These are phyloP conservation scores for Syncephalastrum monosporum DNA, from an alignment of 371 early-diverging fungal species.

Conservation along the genomic window DNA sequence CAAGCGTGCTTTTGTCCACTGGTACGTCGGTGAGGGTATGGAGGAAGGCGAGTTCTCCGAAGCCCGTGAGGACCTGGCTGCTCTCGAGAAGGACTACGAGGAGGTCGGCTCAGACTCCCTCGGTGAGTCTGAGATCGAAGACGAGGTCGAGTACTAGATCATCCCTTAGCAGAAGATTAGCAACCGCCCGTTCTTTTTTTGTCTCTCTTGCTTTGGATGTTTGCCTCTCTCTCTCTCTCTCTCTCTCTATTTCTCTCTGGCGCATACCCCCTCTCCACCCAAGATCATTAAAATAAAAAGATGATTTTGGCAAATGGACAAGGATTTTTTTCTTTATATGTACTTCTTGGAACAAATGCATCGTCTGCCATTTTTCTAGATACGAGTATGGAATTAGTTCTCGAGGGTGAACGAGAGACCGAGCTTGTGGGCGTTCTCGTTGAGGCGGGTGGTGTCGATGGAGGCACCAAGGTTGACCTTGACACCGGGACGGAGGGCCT, in stretches of 20 bases:
- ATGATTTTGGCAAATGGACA: too few species aligned
- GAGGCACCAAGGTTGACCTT: slow-evolving; percentile 91
- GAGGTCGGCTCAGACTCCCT: slow-evolving; percentile 90
- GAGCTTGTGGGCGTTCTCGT: slow-evolving; percentile 95
- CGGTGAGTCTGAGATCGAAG: slow-evolving; percentile 50
- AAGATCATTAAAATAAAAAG: too few species aligned
- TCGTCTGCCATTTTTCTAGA: too few species aligned
- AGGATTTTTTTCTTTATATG: too few species aligned
- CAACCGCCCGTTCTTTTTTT: neutral
- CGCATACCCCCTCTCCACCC: too few species aligned
- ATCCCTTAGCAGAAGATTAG: too few species aligned
- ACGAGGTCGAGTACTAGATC: slow-evolving; percentile 32
- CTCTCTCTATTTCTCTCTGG: neutral
- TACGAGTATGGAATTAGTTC: slow-evolving; percentile 46
- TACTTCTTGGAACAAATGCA: too few species aligned
- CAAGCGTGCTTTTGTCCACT: slow-evolving; percentile 97
- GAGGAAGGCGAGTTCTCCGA: slow-evolving; percentile 88
- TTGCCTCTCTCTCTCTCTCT: neutral
- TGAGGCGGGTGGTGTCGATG: slow-evolving; percentile 88
- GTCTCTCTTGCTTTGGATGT: neutral
- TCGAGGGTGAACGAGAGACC: slow-evolving; percentile 89
- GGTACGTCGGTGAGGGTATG: slow-evolving; percentile 98
- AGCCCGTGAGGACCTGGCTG: slow-evolving; percentile 92
- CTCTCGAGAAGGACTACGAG: slow-evolving; percentile 98
- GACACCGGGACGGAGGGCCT: slow-evolving; percentile 91